Conservation (phyloP, 345 rosid genomes). For the Capsella bursapastoris region DNA sequence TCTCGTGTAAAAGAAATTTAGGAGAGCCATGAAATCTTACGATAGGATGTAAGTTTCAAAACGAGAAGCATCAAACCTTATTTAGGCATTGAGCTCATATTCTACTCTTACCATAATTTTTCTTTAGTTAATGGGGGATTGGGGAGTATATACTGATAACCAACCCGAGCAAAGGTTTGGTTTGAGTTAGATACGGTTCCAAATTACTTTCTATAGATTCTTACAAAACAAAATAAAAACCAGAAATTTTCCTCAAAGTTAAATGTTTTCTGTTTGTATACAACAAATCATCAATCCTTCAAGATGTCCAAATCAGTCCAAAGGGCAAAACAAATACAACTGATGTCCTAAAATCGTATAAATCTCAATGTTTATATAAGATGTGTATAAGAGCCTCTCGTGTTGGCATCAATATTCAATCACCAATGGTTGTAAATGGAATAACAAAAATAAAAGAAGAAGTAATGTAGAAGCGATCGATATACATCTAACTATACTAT, state of each 20-base stretch:
- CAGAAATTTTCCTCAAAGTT: neutral
- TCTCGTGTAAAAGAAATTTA: no score
- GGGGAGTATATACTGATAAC: neutral
- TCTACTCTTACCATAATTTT: no score
- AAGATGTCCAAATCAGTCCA: constrained; percentile 15
- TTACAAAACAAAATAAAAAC: neutral
- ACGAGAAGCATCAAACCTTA: no score
- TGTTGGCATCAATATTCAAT: constrained; percentile 27
- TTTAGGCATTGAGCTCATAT: neutral
- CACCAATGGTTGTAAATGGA: constrained; percentile 24
- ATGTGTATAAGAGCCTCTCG: constrained; percentile 30
- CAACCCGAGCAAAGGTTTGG: neutral
- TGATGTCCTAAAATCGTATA: constrained; percentile 17
- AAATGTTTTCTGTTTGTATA: neutral
- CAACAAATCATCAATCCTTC: constrained; percentile 15
- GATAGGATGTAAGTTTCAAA: neutral
- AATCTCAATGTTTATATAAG: constrained; percentile 31
- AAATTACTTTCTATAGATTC: neutral
- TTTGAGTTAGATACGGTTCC: neutral
- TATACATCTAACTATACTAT: constrained; percentile 24
- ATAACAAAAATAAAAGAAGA: neutral
- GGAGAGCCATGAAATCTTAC: neutral
- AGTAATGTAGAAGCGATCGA: constrained; percentile 6
- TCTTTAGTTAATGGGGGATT: no score
- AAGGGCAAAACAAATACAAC: constrained; percentile 1